phyloP scores from a whole-genome alignment of 2,329 filamentous ascomycete species.

The Pseudogymnoascus sp. region DNA sequence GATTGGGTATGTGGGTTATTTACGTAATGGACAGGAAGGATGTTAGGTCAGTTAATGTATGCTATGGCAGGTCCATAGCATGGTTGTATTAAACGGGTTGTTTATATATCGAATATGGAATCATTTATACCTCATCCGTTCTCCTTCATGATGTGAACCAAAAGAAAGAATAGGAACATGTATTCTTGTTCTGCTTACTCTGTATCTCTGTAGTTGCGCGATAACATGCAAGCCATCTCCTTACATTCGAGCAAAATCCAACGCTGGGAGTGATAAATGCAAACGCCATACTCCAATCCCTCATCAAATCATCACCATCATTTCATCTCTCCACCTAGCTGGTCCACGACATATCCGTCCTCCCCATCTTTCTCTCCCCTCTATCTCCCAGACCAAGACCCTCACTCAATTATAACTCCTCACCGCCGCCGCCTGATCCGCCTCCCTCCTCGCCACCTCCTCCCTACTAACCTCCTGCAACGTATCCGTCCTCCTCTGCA shows the following conservation, averaged over 20 bases:
- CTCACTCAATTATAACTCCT: constrained; percentile 47
- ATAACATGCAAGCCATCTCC: neutral
- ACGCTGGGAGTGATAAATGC: neutral
- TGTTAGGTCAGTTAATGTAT: neutral
- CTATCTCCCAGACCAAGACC: neutral
- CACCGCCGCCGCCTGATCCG: constrained; percentile 53
- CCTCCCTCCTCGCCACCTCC: constrained; percentile 58
- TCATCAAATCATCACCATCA: neutral
- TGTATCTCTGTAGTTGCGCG: neutral
- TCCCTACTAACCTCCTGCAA: constrained; percentile 60
- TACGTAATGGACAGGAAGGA: neutral
- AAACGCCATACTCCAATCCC: neutral
- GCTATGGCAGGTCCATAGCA: neutral
- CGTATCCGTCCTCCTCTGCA: constrained; percentile 60
- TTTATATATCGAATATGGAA: neutral
- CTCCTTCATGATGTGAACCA: neutral
- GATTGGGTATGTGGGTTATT: neutral
- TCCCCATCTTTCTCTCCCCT: too few relatives aligned
- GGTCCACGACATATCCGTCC: too few relatives aligned
- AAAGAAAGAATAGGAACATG: neutral
- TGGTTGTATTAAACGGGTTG: neutral
- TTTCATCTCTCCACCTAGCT: neutral
- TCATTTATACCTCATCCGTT: neutral
- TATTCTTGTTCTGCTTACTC: neutral
- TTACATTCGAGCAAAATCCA: neutral